Percentiles rank a stretch among this genome's conserved stretches.
Evolutionary conservation across 129 eudicot genomes (phyloP).

Genomic region (Lactuca sativa): DNA sequence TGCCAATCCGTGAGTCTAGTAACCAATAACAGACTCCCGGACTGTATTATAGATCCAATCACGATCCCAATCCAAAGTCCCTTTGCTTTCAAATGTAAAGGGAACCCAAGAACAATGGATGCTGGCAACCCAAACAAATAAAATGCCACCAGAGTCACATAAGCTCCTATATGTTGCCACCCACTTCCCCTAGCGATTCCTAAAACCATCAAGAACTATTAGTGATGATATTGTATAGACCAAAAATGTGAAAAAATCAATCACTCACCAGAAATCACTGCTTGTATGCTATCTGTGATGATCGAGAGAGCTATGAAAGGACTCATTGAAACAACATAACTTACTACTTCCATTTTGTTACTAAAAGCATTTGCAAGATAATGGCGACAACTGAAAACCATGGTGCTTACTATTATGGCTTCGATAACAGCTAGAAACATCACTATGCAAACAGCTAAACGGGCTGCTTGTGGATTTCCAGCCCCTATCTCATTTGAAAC

Average conservation of each 20-base stretch:
- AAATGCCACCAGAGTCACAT: slow-evolving; percentile 61
- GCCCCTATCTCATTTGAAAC: slow-evolving; percentile 78
- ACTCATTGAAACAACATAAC: slow-evolving; percentile 51
- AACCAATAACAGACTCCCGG: slow-evolving; percentile 34
- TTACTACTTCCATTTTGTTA: slow-evolving; percentile 43
- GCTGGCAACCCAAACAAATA: slow-evolving; percentile 66
- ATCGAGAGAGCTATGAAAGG: slow-evolving; percentile 58
- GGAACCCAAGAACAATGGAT: slow-evolving; percentile 55
- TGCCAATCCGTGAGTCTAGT: slow-evolving; percentile 58
- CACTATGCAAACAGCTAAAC: slow-evolving; percentile 39
- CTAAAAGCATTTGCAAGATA: slow-evolving; percentile 56
- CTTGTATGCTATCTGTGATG: slow-evolving; percentile 64
- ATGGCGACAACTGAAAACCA: slow-evolving; percentile 35
- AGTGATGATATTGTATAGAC: background rate
- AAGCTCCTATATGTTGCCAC: slow-evolving; percentile 82
- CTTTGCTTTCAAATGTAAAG: slow-evolving; percentile 49
- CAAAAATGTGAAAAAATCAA: background rate
- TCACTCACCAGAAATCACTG: slow-evolving; percentile 60
- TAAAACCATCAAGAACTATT: slow-evolving; percentile 8
- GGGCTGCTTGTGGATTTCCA: slow-evolving; percentile 63
- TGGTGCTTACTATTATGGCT: slow-evolving; percentile 39
- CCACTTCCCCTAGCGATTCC: slow-evolving; percentile 84
- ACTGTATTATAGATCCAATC: slow-evolving; percentile 50
- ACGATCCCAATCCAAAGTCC: slow-evolving; percentile 73
- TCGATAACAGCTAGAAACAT: slow-evolving; percentile 43